Evolutionary conservation across 1,139 yeast genomes (phyloP).

Genomic region (Cylindricascospora bacillispora): DNA sequence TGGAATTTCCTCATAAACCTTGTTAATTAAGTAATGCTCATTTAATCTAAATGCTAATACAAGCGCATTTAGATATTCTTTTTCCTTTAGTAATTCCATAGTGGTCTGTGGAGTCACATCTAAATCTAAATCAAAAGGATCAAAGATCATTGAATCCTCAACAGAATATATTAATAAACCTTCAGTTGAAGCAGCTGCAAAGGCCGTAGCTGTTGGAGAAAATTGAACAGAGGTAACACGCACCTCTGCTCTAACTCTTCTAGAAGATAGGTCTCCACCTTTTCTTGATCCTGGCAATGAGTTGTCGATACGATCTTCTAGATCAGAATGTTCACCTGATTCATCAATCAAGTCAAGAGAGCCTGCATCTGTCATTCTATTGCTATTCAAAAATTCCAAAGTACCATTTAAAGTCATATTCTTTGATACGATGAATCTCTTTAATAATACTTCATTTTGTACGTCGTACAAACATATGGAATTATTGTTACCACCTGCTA

Average conservation of each 20-base stretch:
- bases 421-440: conserved; percentile 69
- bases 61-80: conserved; percentile 66
- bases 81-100: conserved; percentile 46
- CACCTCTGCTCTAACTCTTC: conserved; percentile 68
- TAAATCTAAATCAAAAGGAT: conserved; percentile 88
- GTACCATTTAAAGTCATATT: conserved; percentile 93
- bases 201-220: conserved; percentile 83
- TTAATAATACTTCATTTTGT: conserved; percentile 71
- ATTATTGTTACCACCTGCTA: conserved; percentile 91
- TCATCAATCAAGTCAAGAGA: conserved; percentile 71
- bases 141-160: conserved; percentile 65
- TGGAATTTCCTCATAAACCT: conserved; percentile 69
- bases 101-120: conserved; percentile 83
- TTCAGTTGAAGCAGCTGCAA: conserved; percentile 94
- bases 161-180: conserved; percentile 77
- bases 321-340: conserved; percentile 75
- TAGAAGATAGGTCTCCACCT: conserved; percentile 71
- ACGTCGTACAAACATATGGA: conserved; percentile 86
- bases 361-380: conserved; percentile 79
- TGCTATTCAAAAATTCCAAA: conserved; percentile 61
- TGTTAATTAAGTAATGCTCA: conserved; percentile 60
- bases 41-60: conserved; percentile 92
- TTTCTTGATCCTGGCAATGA: conserved; percentile 79
- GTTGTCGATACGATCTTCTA: conserved; percentile 67
- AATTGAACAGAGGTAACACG: conserved; percentile 66